These are phyloP conservation scores for Aspergillus sp. DNA, from an alignment of 2,329 filamentous ascomycete species.

Conservation along the genomic window DNA sequence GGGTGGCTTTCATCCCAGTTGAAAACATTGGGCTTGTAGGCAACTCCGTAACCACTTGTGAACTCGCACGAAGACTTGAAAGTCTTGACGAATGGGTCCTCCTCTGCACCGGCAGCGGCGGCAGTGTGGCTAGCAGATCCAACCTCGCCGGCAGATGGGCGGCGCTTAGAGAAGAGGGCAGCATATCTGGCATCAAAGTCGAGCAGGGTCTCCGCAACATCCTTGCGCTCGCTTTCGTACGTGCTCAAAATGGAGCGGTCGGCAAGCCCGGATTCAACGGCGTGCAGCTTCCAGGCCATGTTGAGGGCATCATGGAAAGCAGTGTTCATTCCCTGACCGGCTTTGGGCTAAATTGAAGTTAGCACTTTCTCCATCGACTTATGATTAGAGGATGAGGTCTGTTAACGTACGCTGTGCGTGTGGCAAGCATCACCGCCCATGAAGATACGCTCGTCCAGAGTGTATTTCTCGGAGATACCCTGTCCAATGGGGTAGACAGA, in stretches of 20 bases:
- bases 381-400: background rate
- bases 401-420: conserved; percentile 52
- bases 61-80: conserved; percentile 93
- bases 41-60: conserved; percentile 87
- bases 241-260: conserved; percentile 73
- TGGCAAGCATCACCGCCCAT: conserved; percentile 67
- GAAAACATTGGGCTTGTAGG: conserved; percentile 76
- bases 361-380: background rate
- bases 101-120: conserved; percentile 27
- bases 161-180: conserved; percentile 79
- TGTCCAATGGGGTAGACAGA: conserved; percentile 67
- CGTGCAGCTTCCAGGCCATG: conserved; percentile 93
- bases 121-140: conserved; percentile 57
- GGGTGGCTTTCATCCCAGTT: conserved; percentile 78
- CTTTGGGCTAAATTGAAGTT: conserved; percentile 51
- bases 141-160: conserved; percentile 71
- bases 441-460: conserved; percentile 63
- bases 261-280: conserved; percentile 81
- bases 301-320: conserved; percentile 70
- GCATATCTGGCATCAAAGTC: conserved; percentile 88
- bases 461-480: conserved; percentile 64
- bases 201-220: conserved; percentile 79
- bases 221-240: conserved; percentile 82
- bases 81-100: conserved; percentile 78
- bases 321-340: conserved; percentile 65